Conservation (phyloP, 2,329 filamentous ascomycete genomes). For the Penicillium corylophilum region DNA sequence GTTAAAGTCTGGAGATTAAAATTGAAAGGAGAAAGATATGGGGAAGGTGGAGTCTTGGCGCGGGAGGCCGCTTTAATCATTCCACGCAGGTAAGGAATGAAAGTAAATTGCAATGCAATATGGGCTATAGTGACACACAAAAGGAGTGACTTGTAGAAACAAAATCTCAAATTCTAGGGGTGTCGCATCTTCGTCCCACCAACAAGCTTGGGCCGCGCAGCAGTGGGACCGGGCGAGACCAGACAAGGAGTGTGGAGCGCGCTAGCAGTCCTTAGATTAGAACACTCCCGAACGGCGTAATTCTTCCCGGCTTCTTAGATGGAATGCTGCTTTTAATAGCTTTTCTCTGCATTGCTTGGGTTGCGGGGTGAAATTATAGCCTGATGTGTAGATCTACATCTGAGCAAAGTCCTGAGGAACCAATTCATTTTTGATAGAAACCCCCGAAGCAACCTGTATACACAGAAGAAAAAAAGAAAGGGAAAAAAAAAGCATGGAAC, state of each 20-base stretch:
- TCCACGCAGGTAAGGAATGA: conserved; percentile 2
- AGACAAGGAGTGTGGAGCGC: conserved; percentile 22
- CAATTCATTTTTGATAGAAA: not conserved
- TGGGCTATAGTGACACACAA: not conserved
- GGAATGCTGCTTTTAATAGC: not conserved
- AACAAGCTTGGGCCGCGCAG: conserved; percentile 19
- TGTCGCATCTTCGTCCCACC: conserved; percentile 16
- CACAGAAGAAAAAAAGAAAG: conserved; percentile 5
- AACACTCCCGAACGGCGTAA: not conserved
- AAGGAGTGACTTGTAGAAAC: not conserved
- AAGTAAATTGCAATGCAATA: not conserved
- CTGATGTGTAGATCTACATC: not conserved
- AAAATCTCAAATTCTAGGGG: conserved; percentile 7
- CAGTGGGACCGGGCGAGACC: conserved; percentile 21
- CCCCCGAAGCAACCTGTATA: not conserved
- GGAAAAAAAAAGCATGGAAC: conserved; percentile 5
- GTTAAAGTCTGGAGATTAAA: conserved; percentile 20
- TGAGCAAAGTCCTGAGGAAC: not conserved
- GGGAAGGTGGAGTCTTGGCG: conserved; percentile 24
- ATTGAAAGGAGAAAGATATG: conserved; percentile 16
- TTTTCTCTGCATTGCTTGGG: not conserved
- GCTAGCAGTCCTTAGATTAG: conserved; percentile 23
- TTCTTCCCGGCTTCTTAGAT: not conserved
- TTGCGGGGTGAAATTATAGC: not conserved
- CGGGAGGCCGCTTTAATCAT: conserved; percentile 3